Evolutionary conservation across 805 yeast genomes (phyloP), one percentile per base, ranked within the genome.

Genomic region (Metschnikowia lunata): DNA sequence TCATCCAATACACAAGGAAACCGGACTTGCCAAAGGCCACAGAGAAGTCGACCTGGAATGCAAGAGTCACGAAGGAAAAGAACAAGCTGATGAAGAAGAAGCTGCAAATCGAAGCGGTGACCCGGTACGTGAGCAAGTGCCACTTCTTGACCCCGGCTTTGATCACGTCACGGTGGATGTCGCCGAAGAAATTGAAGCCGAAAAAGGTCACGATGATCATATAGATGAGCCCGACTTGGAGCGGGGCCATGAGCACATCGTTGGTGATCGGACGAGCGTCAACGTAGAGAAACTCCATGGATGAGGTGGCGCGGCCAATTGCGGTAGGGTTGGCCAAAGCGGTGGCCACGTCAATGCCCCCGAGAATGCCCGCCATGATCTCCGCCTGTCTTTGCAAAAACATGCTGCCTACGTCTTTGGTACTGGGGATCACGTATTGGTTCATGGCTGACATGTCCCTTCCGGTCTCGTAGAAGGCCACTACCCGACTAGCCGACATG

Each of bases 171-270:
- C 63, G 66, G 57, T 85, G 84, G 13, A 82, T 54, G 18, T 75
- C 76, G 10, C 63, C 64, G 57, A 81, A 82, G 67, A 85, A 75
- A 61, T 71, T 75, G 54, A 83, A 74, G 52, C 81, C 83, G 74
- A 87, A 83, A 59, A 87, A 84, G 3, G 91, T 79, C 45, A 85
- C 60, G 58, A 86, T 80, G 54, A 86, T 74, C 58, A 84, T 68
- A 58, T 80, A 85, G 60, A 86, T 82, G 50, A 84, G 71, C 40
- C 93, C 93, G 47, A 85, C 82, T 60, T 85, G 91, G 5, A 80
- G 61, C 6, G 90, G 88, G 0, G 89, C 89, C 36, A 74, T 52
- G 11, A 81, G 57, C 6, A 77, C 79, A 2, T 76, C 67, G 52
- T 78, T 66, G 1, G 62, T 61, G 41, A 66, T 69, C 2, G 86